These are phyloP conservation scores for Platanthera guangdongensis DNA, from an alignment of 106 monocot species.

Conservation along the genomic window DNA sequence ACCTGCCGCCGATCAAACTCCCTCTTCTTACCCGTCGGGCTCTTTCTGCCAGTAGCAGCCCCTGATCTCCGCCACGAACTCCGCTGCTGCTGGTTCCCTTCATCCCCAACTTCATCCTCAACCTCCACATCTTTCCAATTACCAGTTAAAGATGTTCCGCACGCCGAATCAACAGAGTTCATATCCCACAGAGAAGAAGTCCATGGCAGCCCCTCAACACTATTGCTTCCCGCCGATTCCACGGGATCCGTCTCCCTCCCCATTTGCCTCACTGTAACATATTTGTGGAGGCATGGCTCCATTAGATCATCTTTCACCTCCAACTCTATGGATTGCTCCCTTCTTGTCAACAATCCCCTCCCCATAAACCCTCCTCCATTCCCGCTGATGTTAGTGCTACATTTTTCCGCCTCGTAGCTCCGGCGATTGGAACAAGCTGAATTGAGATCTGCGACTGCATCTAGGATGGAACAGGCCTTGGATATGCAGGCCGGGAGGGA, in stretches of 20 bases:
- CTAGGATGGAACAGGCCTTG: conserved; percentile 90
- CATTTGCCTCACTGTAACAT: conserved; percentile 47
- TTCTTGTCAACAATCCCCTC: conserved; percentile 7
- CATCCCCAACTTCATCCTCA: neutral
- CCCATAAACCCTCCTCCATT: conserved; percentile 10
- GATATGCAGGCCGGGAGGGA: conserved; percentile 87
- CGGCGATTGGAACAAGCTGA: conserved; percentile 46
- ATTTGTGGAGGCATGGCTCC: conserved; percentile 78
- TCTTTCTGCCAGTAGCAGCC: neutral
- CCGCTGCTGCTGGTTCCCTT: neutral
- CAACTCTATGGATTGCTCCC: conserved; percentile 42
- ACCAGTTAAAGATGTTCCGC: conserved; percentile 25
- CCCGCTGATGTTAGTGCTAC: conserved; percentile 10
- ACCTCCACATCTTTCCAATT: conserved; percentile 27
- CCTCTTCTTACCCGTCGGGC: neutral
- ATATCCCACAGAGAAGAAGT: conserved; percentile 26
- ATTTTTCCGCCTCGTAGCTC: conserved; percentile 13
- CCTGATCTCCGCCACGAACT: neutral
- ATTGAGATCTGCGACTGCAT: conserved; percentile 94
- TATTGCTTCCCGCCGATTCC: conserved; percentile 97
- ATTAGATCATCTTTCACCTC: conserved; percentile 49
- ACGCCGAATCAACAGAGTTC: conserved; percentile 64
- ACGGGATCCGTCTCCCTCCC: conserved; percentile 57
- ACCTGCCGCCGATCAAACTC: neutral
- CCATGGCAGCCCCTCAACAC: conserved; percentile 52